Evolutionary conservation across 106 monocot genomes (phyloP).

Genomic region (Allium sativum): DNA sequence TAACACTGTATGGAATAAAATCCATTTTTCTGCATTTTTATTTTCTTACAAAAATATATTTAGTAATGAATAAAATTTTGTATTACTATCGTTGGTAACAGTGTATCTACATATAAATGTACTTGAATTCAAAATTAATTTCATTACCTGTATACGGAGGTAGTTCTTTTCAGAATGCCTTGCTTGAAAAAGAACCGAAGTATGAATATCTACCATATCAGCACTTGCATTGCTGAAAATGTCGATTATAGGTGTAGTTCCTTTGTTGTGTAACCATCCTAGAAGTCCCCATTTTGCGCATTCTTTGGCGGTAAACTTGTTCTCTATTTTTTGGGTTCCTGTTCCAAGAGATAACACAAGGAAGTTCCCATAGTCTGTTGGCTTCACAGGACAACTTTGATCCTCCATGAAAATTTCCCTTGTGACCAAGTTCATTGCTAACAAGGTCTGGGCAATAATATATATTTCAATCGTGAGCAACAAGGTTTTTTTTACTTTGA

Average conservation of each 20-base stretch:
- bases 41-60: too few relatives aligned
- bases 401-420: constrained; percentile 22
- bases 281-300: constrained; percentile 51
- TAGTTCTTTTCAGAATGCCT: neutral
- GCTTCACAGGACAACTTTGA: constrained; percentile 27
- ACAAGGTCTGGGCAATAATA: constrained; percentile 35
- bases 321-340: constrained; percentile 24
- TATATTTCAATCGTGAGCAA: neutral
- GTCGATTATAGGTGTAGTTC: neutral
- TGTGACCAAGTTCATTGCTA: constrained; percentile 34
- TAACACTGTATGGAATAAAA: too few relatives aligned
- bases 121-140: neutral
- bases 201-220: constrained; percentile 1
- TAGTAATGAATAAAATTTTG: too few relatives aligned
- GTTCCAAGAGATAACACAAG: constrained; percentile 58
- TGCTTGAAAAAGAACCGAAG: neutral
- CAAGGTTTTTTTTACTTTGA: neutral
- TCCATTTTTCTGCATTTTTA: too few relatives aligned
- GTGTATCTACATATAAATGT: neutral
- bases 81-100: neutral
- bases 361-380: constrained; percentile 41
- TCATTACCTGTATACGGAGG: constrained; percentile 4
- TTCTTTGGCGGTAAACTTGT: constrained; percentile 15
- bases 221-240: neutral
- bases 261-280: constrained; percentile 16